Conservation (phyloP, 257 asterid genomes). For the Fraxinus americana region DNA sequence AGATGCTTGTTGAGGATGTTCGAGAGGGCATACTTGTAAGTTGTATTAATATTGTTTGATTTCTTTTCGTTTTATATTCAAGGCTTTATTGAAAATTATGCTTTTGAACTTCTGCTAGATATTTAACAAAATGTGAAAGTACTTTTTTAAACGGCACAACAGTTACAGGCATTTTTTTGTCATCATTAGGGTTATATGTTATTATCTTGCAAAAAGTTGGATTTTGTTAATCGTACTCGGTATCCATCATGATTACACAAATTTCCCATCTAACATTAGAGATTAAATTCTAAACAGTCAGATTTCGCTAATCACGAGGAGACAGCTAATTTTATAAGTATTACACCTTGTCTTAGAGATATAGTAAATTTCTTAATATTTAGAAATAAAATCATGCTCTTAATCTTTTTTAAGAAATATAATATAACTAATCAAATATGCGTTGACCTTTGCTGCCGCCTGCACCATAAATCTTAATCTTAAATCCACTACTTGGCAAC, state of each 20-base stretch:
- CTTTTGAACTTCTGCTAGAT: background rate
- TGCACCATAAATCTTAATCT: too few relatives aligned
- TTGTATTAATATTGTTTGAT: constrained; percentile 18
- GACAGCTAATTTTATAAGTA: background rate
- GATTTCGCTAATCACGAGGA: background rate
- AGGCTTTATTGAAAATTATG: background rate
- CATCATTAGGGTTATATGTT: background rate
- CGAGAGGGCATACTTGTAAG: constrained; percentile 92
- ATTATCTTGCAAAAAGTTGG: background rate
- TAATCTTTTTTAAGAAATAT: background rate
- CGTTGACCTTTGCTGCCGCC: background rate
- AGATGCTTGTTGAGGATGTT: constrained; percentile 91
- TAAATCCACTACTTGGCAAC: background rate
- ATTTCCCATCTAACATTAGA: background rate
- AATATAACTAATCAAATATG: background rate
- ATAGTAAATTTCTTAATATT: too few relatives aligned
- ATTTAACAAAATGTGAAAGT: too few relatives aligned
- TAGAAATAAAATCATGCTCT: background rate
- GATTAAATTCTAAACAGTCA: too few relatives aligned
- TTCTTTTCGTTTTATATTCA: constrained; percentile 13
- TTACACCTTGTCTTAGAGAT: background rate
- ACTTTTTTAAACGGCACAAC: background rate
- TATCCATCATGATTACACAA: background rate
- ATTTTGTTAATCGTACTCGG: background rate
- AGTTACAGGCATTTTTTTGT: background rate